Evolutionary conservation across 1,139 yeast species (phyloP).

Genomic region (Hyphopichia burtonii): DNA sequence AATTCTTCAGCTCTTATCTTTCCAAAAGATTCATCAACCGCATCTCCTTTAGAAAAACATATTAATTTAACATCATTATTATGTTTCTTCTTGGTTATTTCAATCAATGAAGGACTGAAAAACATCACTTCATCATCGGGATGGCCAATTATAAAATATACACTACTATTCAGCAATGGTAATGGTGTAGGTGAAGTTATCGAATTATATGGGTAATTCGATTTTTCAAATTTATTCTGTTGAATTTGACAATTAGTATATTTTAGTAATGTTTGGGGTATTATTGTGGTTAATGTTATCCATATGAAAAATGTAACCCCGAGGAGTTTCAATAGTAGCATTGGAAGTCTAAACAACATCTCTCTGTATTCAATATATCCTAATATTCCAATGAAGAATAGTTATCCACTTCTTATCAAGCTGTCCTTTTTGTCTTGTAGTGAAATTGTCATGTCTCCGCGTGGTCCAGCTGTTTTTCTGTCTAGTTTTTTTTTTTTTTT

Average conservation of each 20-base stretch:
- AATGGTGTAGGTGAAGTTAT: constrained; percentile 36
- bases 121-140: constrained; percentile 99
- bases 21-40: constrained; percentile 68
- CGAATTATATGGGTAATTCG: constrained; percentile 32
- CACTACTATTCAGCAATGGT: constrained; percentile 33
- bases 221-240: constrained; percentile 19
- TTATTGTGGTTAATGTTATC: constrained; percentile 38
- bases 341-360: constrained; percentile 14
- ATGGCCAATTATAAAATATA: constrained; percentile 76
- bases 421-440: background rate
- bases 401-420: background rate
- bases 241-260: constrained; percentile 28
- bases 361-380: background rate
- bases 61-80: constrained; percentile 56
- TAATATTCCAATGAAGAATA: too few relatives aligned
- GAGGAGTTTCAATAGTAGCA: constrained; percentile 16
- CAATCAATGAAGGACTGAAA: constrained; percentile 76
- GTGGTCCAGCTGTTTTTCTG: background rate
- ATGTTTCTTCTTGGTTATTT: constrained; percentile 46
- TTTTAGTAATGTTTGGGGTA: constrained; percentile 38
- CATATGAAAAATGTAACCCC: constrained; percentile 30
- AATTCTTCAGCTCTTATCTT: constrained; percentile 59
- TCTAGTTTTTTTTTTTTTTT: background rate
- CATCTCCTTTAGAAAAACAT: constrained; percentile 77
- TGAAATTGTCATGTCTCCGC: background rate